Base-by-base conservation (phyloP, 2,329 filamentous ascomycete genomes). In the Leptographium lundbergii region DNA sequence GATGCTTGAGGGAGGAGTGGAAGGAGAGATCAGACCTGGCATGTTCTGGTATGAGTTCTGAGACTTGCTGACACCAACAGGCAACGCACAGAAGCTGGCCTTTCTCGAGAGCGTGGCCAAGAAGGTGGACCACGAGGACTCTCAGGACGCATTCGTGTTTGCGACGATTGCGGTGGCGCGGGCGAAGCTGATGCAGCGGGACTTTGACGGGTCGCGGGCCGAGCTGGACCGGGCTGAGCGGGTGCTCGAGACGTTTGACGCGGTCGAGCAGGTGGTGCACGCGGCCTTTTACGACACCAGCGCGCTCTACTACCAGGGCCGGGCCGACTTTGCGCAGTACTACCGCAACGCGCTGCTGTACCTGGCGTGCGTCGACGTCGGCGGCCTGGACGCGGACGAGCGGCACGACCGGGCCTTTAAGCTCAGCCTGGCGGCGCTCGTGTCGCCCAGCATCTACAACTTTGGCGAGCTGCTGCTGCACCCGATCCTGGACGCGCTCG, bases 381-480 rank as follows among this genome's bases (percentile, higher is more conserved):
- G 79, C 84, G 61, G 81, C 87, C 79, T 99, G 60, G 80, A 85
- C 51, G 76, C 84, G 58, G 77, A 81, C 58, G 91, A 99, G 72
- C 87, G 89, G 67, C 86, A 86, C 71, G 81, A 81, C 61, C 86
- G 92, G 66, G 94, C 94, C 52, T 95, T 96, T 75, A 91, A 96
- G 71, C 85, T 99, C 63, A 88, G 88, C 69, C 86, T 97, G 58
- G 91, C 94, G 32, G 94, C 94, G 11, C 81, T 99, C 10, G 88
- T 96, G 47, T 96, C 91, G 56, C 89, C 92, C 68, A 89, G 85
- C 67, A 99, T 97, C 76, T 97, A 99, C 83, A 99, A 99, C 78
- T 99, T 99, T 67, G 94, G 94, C 72, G 94, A 99, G 78, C 86
- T 99, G n/a, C 84, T 99, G 36, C 82, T 99, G 65, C 94, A 99